Conservation (phyloP, 2,329 filamentous ascomycete genomes). For the Fusarium sterilihyphosum region DNA sequence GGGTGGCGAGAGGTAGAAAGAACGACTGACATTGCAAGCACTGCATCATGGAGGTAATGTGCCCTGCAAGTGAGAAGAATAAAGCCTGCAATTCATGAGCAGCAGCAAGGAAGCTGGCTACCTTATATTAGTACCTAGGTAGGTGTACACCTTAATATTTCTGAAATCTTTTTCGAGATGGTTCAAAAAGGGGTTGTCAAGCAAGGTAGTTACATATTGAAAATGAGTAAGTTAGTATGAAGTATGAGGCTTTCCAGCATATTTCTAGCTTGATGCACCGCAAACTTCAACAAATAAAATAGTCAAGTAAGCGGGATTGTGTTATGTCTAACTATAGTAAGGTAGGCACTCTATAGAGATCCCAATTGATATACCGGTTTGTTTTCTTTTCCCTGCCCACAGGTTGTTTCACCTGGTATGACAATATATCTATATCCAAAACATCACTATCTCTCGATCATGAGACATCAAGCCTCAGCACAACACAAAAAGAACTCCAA, state of each 20-base stretch:
- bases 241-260: not conserved
- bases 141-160: not conserved
- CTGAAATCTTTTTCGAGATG: not conserved
- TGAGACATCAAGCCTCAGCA: slow-evolving; percentile 13
- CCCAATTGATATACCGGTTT: slow-evolving; percentile 1
- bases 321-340: not conserved
- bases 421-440: not conserved
- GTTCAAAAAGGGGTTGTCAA: not conserved
- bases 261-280: slow-evolving; percentile 13
- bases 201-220: not conserved
- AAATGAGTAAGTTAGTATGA: not conserved
- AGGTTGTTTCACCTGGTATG: slow-evolving; percentile 4
- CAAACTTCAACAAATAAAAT: slow-evolving; percentile 6
- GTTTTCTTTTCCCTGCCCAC: slow-evolving; percentile 16
- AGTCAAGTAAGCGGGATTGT: not conserved
- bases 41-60: not conserved
- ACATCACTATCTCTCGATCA: slow-evolving; percentile 12
- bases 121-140: not conserved
- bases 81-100: not conserved
- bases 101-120: not conserved
- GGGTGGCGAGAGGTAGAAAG: not conserved
- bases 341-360: slow-evolving; percentile 11
- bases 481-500: slow-evolving; percentile 32
- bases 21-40: not conserved
- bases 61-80: not conserved